These are phyloP conservation scores for Aspergillus affinis DNA, from an alignment of 495 filamentous ascomycete species.

Conservation along the genomic window DNA sequence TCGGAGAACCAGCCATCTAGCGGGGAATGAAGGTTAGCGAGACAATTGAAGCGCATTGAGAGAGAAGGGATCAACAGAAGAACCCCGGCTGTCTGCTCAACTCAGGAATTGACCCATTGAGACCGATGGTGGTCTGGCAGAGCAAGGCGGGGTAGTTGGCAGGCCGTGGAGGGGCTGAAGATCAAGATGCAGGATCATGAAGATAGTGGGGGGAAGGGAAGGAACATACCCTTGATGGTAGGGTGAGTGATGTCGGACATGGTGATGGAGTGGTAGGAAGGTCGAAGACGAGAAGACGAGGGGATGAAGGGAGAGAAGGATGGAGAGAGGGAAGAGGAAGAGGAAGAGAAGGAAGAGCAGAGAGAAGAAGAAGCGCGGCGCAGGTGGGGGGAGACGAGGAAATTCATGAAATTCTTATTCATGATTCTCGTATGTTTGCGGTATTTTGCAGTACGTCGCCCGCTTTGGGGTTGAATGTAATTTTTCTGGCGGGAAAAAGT, in stretches of 20 bases:
- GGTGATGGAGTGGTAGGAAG: conserved; percentile 27
- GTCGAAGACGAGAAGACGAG: conserved; percentile 12
- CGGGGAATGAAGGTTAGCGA: conserved; percentile 11
- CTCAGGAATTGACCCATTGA: background rate
- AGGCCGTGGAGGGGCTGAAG: conserved; percentile 20
- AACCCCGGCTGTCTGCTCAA: background rate
- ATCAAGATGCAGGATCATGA: background rate
- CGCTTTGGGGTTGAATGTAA: no score
- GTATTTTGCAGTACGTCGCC: background rate
- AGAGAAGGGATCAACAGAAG: background rate
- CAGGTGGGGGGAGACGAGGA: background rate
- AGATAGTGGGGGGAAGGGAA: conserved; percentile 10
- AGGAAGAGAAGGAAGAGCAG: background rate
- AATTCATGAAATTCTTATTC: background rate
- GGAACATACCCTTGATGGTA: conserved; percentile 57
- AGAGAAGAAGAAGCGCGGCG: background rate
- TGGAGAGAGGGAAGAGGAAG: conserved; percentile 18
- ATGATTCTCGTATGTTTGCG: background rate
- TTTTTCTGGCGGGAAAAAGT: background rate
- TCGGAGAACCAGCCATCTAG: conserved; percentile 99
- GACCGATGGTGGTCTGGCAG: background rate
- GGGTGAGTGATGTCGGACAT: conserved; percentile 61
- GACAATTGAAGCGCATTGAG: background rate
- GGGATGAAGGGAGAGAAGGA: conserved; percentile 18
- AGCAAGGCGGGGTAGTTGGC: conserved; percentile 25